Conservation (phyloP, 371 early-diverging fungal species). For the Rhizomucor pusillus region DNA sequence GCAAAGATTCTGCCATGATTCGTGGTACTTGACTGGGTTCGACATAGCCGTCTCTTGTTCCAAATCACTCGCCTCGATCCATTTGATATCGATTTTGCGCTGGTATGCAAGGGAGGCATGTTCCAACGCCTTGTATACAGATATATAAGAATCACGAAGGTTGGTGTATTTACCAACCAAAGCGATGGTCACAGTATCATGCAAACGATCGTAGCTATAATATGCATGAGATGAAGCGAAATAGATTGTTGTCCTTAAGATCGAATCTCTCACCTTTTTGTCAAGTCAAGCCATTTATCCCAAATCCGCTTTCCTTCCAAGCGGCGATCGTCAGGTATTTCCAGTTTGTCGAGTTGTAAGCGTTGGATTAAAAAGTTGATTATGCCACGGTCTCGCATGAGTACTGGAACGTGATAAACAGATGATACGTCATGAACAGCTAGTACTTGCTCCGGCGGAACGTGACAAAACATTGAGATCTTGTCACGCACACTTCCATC, state of each 20-base stretch:
- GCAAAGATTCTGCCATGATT: conserved; percentile 89
- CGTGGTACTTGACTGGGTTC: conserved; percentile 89
- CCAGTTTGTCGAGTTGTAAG: conserved; percentile 67
- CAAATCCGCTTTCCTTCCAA: conserved; percentile 63
- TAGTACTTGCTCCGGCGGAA: conserved; percentile 83
- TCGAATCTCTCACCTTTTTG: background rate
- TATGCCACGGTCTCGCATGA: conserved; percentile 85
- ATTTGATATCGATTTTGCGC: conserved; percentile 80
- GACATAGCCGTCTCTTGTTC: conserved; percentile 69
- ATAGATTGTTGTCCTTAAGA: no score
- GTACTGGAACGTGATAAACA: conserved; percentile 95
- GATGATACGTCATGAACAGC: conserved; percentile 94
- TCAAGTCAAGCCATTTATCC: conserved; percentile 82
- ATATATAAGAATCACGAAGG: conserved; percentile 95
- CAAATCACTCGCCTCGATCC: conserved; percentile 94
- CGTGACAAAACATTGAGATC: conserved; percentile 98
- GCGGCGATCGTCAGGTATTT: conserved; percentile 46
- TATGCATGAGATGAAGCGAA: background rate
- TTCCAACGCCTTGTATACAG: conserved; percentile 94
- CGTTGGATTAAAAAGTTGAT: conserved; percentile 78
- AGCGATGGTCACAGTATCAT: conserved; percentile 86
- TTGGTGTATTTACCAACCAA: conserved; percentile 97
- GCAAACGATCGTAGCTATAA: conserved; percentile 72
- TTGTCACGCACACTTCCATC: conserved; percentile 82
- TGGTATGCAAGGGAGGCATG: conserved; percentile 87